Percentiles rank a stretch among this genome's conserved stretches.
Conservation (phyloP, 176 grass and related monocot species). For the Chrysopogon serrulatus region DNA sequence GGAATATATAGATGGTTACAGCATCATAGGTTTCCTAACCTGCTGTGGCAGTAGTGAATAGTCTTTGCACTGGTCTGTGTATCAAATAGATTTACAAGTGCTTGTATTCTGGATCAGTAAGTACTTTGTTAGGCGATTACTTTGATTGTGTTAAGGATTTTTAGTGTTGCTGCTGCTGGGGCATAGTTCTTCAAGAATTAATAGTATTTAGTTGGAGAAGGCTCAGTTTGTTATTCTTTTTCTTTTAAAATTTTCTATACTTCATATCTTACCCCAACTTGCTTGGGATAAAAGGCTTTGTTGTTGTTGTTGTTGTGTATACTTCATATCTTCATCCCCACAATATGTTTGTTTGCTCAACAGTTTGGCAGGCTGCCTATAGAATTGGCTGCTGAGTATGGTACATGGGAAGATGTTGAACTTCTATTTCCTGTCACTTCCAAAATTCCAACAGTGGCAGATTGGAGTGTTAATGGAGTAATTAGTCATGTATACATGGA, state of each 20-base stretch:
- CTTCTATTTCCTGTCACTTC: conserved; percentile 40
- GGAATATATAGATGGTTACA: background rate
- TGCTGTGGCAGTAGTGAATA: conserved; percentile 5
- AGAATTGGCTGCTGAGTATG: conserved; percentile 46
- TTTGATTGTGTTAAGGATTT: background rate
- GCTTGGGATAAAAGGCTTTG: no score
- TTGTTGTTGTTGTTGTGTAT: no score
- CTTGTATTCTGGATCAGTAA: background rate
- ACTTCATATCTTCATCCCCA: no score
- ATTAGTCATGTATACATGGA: conserved; percentile 17
- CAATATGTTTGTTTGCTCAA: conserved; percentile 2
- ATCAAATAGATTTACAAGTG: background rate
- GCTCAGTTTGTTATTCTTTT: background rate
- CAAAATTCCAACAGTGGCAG: conserved; percentile 13
- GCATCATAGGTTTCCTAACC: background rate
- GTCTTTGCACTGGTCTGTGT: background rate
- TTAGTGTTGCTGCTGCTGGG: conserved; percentile 1
- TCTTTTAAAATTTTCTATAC: background rate
- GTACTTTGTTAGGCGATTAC: background rate
- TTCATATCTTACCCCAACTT: no score
- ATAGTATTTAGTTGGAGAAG: background rate
- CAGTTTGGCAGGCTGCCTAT: conserved; percentile 44
- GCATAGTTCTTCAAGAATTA: background rate
- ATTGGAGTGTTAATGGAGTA: conserved; percentile 14
- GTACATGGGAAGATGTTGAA: conserved; percentile 36